Evolutionary conservation across 2,329 filamentous ascomycete genomes (phyloP).

Genomic region (Xylaria sp.): DNA sequence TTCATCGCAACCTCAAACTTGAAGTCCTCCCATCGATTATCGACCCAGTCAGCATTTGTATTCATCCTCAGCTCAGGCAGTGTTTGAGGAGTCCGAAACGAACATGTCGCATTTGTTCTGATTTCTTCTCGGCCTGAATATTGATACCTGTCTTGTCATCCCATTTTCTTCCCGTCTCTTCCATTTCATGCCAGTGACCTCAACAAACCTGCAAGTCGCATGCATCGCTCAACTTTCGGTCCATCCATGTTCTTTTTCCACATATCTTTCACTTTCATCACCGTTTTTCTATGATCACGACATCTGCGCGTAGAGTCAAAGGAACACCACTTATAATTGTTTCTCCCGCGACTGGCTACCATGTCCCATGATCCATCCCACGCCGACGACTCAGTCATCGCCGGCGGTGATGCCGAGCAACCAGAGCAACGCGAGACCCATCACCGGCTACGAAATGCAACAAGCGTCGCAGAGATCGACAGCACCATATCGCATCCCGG

Average conservation of each 20-base stretch:
- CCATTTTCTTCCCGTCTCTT: background rate
- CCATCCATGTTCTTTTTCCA: background rate
- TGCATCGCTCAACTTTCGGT: background rate
- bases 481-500: slow-evolving; percentile 58
- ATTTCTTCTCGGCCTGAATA: background rate
- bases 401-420: slow-evolving; percentile 14
- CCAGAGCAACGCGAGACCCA: slow-evolving; percentile 1
- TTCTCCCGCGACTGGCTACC: background rate
- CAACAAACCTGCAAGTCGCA: background rate
- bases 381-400: slow-evolving; percentile 21
- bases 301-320: background rate
- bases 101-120: background rate
- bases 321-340: background rate
- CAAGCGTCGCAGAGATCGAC: slow-evolving; percentile 53
- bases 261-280: background rate
- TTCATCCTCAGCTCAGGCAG: background rate
- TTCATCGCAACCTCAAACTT: background rate
- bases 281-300: background rate
- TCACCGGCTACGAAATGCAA: slow-evolving; percentile 37
- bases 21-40: background rate
- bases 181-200: background rate
- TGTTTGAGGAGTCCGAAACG: background rate
- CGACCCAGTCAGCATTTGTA: background rate
- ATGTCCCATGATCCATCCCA: slow-evolving; percentile 10
- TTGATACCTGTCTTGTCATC: background rate